phyloP scores from a whole-genome alignment of 345 rosid species.

The Gossypium herbaceum region DNA sequence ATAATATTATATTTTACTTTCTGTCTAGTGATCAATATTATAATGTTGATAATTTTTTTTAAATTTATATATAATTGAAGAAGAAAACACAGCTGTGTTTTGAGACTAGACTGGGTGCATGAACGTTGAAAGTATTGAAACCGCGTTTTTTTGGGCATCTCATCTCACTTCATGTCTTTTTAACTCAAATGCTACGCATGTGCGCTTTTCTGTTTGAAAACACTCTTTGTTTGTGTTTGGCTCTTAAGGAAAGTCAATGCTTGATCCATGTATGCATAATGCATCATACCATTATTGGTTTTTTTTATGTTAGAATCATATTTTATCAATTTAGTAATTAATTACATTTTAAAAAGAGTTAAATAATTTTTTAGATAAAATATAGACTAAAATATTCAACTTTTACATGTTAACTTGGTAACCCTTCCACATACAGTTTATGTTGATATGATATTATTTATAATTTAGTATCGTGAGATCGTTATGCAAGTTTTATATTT shows the following conservation, averaged over 20 bases:
- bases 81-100: constrained; percentile 26
- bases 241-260: constrained; percentile 26
- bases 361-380: too few species aligned
- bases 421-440: fast-evolving
- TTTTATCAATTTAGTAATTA: too few species aligned
- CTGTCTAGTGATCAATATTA: constrained; percentile 11
- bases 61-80: not conserved
- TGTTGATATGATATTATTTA: too few species aligned
- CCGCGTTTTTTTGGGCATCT: constrained; percentile 27
- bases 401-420: too few species aligned
- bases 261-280: constrained; percentile 8
- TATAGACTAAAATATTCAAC: too few species aligned
- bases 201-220: not conserved
- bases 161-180: not conserved
- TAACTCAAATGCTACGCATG: constrained; percentile 17
- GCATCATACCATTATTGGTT: not conserved
- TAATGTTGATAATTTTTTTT: not conserved
- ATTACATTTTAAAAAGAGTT: fast-evolving
- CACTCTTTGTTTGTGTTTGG: not conserved
- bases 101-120: constrained; percentile 25
- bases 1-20: not conserved
- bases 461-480: too few species aligned
- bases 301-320: not conserved
- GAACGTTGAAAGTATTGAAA: constrained; percentile 35
- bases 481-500: too few species aligned